These are phyloP conservation scores for Thraustotheca clavata DNA, from an alignment of 352 stramenopile genomes.

Conservation along the genomic window DNA sequence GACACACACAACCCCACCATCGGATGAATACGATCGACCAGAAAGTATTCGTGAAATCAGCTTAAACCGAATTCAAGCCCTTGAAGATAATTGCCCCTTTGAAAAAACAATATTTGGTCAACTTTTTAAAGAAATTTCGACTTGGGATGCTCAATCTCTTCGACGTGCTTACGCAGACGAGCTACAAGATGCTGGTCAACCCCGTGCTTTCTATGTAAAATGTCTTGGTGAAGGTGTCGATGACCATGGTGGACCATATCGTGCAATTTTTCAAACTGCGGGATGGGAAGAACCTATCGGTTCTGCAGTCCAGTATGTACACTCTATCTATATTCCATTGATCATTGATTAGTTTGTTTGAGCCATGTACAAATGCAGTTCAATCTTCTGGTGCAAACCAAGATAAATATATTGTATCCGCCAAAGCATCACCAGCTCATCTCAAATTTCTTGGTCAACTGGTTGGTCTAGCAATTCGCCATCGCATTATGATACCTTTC, in stretches of 20 bases:
- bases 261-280: slow-evolving; percentile 31
- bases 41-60: slow-evolving; percentile 10
- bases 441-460: slow-evolving; percentile 30
- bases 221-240: slow-evolving; percentile 20
- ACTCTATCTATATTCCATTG: neutral
- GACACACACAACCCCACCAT: slow-evolving; percentile 17
- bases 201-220: slow-evolving; percentile 19
- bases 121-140: neutral
- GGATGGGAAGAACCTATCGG: slow-evolving; percentile 33
- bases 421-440: slow-evolving; percentile 11
- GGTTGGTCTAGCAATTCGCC: slow-evolving; percentile 29
- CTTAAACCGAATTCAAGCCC: slow-evolving; percentile 17
- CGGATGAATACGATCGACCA: slow-evolving; percentile 17
- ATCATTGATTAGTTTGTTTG: slow-evolving; percentile 24
- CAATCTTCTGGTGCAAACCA: slow-evolving; percentile 29
- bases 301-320: slow-evolving; percentile 13
- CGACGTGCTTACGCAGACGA: slow-evolving; percentile 7
- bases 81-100: neutral
- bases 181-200: slow-evolving; percentile 12
- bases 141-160: neutral
- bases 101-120: slow-evolving; percentile 17
- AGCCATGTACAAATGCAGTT: slow-evolving; percentile 32
- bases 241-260: slow-evolving; percentile 12
- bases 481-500: slow-evolving; percentile 33
- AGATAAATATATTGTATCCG: slow-evolving; percentile 32